Conservation (phyloP, 441 rosid species). For the Omphalea diandra region DNA sequence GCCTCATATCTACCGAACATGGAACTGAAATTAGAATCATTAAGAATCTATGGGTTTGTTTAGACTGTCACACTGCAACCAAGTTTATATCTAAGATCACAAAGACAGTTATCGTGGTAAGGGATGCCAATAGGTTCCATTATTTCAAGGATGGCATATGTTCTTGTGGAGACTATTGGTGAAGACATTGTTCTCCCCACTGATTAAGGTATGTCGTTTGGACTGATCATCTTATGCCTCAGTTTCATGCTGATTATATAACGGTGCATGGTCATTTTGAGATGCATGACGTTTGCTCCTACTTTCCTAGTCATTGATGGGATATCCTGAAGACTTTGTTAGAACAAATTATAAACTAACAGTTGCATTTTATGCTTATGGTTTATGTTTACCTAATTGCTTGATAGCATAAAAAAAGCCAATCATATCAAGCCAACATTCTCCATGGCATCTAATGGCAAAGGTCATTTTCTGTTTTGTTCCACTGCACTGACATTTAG, state of each 20-base stretch:
- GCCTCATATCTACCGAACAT: slow-evolving; percentile 63
- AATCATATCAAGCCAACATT: neutral
- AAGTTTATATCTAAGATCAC: slow-evolving; percentile 73
- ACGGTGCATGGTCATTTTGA: neutral
- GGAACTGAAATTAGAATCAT: slow-evolving; percentile 71
- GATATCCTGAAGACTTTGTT: neutral
- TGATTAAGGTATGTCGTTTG: slow-evolving; percentile 3
- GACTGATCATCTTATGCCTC: neutral
- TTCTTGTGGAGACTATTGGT: slow-evolving; percentile 86
- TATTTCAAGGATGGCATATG: slow-evolving; percentile 71
- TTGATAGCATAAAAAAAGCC: neutral
- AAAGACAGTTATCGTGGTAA: slow-evolving; percentile 62
- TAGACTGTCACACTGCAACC: slow-evolving; percentile 72
- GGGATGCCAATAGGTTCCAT: slow-evolving; percentile 82
- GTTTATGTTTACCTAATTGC: neutral
- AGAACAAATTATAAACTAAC: neutral
- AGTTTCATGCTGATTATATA: slow-evolving; percentile 1
- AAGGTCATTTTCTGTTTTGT: neutral
- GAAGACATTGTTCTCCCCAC: slow-evolving; percentile 16
- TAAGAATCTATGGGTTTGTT: slow-evolving; percentile 78
- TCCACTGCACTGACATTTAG: neutral
- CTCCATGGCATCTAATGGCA: neutral
- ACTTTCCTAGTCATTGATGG: neutral
- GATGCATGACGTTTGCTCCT: neutral
- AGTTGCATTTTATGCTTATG: neutral